Evolutionary conservation across 2,329 filamentous ascomycete species (phyloP), one percentile per base, ranked within the genome.

Genomic region (Diaporthe vaccinii): DNA sequence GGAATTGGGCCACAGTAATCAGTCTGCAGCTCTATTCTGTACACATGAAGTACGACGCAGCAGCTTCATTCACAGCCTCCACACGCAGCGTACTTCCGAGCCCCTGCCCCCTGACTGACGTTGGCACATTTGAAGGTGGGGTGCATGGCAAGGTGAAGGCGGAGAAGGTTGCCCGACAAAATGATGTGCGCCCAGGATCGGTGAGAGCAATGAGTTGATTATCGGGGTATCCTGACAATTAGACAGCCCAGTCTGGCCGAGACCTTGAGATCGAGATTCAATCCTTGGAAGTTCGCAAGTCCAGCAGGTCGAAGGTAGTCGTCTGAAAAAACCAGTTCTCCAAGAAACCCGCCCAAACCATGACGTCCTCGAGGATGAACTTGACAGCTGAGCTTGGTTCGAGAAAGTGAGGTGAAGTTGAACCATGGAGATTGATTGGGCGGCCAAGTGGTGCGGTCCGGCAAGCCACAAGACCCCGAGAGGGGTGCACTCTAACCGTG

Each of bases 281-380:
- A 53, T 8, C 34, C 46, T 28, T 55, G 49, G 65, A 31, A 69
- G 49, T 22, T 28, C 9, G 49, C 49, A 69, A 41, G 65, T 41
- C 7, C 34, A 55, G 34, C 28, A 55, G 22, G 6, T 41, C 31
- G 15, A 17, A 28, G 49, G 34, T 55, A 28, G 25, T 69, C 49
- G 65, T 69, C 65, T 55, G 65, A 55, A 69, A 49, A 67, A 69
- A 20, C 65, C 49, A 69, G 22, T 41, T 28, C 65, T 39, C 49
- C 49, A 55, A 41, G 22, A 41, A 55, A 15, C 31, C 22, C 34
- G 65, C 65, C 9, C 49, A 55, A 68, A 41, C 65, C 49, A 69
- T 69, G 65, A 55, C 65, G 65, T 69, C 65, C 65, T 55, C 65
- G 65, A 41, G 65, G 65, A 69, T 28, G 65, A 69, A 55, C 65